Conservation (phyloP, 306 rosid species). For the Abrus pulchellus region DNA sequence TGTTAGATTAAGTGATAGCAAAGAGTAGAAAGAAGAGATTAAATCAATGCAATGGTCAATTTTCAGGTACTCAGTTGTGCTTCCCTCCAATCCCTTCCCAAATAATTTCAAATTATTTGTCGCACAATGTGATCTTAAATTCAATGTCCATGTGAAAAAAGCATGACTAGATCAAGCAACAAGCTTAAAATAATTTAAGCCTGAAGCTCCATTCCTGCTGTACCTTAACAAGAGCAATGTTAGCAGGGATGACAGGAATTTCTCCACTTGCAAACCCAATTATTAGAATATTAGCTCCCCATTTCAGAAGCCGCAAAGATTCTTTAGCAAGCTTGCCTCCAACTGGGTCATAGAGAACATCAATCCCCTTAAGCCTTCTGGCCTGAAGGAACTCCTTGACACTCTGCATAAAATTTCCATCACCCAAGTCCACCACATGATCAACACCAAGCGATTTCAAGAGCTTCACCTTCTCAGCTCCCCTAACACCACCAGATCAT, state of each 20-base stretch:
- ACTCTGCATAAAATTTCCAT: constrained; percentile 69
- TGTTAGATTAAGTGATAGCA: neutral
- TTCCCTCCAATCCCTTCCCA: constrained; percentile 29
- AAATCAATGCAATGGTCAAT: constrained; percentile 16
- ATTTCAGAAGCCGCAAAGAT: constrained; percentile 74
- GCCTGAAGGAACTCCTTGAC: constrained; percentile 75
- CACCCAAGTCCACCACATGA: constrained; percentile 84
- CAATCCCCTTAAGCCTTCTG: constrained; percentile 85
- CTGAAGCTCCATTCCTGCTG: constrained; percentile 19
- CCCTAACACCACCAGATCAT: constrained; percentile 61
- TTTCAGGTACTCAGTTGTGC: neutral
- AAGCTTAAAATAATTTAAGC: constrained; percentile 3
- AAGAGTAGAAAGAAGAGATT: constrained; percentile 18
- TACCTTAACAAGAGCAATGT: constrained; percentile 97
- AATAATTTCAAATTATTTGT: constrained; percentile 18
- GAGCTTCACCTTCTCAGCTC: constrained; percentile 80
- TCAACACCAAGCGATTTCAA: constrained; percentile 82
- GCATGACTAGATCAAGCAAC: constrained; percentile 42
- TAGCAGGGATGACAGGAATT: constrained; percentile 88
- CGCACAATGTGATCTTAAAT: constrained; percentile 11
- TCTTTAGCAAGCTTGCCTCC: constrained; percentile 93
- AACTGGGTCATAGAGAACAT: constrained; percentile 94
- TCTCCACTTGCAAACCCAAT: constrained; percentile 98
- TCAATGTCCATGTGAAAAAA: constrained; percentile 24
- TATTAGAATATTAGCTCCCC: constrained; percentile 91